phyloP scores from a whole-genome alignment of 176 grass and related monocot species.

The Typha latifolia region DNA sequence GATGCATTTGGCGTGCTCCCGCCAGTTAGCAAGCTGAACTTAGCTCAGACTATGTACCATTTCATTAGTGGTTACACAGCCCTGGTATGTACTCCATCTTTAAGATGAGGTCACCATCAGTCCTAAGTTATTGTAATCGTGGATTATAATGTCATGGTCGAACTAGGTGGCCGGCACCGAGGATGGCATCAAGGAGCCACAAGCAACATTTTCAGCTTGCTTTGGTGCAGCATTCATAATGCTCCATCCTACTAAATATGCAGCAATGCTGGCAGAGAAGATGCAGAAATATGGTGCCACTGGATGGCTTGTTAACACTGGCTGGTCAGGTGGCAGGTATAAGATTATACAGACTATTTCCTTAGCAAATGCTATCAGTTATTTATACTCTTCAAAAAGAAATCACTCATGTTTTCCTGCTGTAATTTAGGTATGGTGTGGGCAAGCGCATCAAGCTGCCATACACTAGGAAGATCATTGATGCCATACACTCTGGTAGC shows the following conservation, averaged over 20 bases:
- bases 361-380: background rate
- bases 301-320: slow-evolving; percentile 97
- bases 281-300: slow-evolving; percentile 97
- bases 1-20: slow-evolving; percentile 94
- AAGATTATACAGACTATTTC: too few species aligned
- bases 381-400: too few species aligned
- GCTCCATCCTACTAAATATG: slow-evolving; percentile 97
- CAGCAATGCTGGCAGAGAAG: slow-evolving; percentile 94
- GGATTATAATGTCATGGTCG: too few species aligned
- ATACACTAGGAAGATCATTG: slow-evolving; percentile 97
- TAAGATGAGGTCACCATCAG: background rate
- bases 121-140: too few species aligned
- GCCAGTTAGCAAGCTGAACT: slow-evolving; percentile 84
- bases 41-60: slow-evolving; percentile 97
- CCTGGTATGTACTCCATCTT: slow-evolving; percentile 25
- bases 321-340: slow-evolving; percentile 95
- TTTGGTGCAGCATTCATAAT: slow-evolving; percentile 97
- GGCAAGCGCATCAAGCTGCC: slow-evolving; percentile 83
- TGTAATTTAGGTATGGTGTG: slow-evolving; percentile 61
- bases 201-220: slow-evolving; percentile 95
- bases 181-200: slow-evolving; percentile 93
- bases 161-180: slow-evolving; percentile 82
- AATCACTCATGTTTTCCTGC: too few species aligned
- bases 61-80: slow-evolving; percentile 99
- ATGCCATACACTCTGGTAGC: slow-evolving; percentile 92